These are phyloP conservation scores for Colletotrichum eleusines DNA, from an alignment of 2,329 filamentous ascomycete species.

Conservation along the genomic window DNA sequence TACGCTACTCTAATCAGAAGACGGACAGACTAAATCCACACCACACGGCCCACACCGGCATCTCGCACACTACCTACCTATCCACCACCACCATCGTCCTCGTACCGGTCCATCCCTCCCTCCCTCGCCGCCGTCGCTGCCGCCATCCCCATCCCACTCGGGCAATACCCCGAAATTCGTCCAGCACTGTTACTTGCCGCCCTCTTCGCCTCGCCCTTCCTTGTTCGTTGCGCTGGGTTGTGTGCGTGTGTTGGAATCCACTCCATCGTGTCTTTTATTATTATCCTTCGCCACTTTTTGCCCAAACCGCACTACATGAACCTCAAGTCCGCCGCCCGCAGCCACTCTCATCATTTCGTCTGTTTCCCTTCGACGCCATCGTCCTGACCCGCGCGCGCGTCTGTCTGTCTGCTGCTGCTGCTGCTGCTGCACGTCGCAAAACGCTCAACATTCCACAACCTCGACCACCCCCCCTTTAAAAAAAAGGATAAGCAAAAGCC, in stretches of 20 bases:
- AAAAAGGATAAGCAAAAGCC: neutral
- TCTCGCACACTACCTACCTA: neutral
- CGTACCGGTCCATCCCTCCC: conserved; percentile 17
- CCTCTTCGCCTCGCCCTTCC: conserved; percentile 12
- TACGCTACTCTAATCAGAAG: conserved; percentile 18
- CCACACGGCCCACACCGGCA: conserved; percentile 10
- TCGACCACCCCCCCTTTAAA: neutral
- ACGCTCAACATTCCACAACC: neutral
- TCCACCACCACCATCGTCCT: neutral
- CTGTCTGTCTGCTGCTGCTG: too few relatives aligned
- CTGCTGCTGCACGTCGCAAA: conserved; percentile 21
- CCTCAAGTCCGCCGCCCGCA: conserved; percentile 36
- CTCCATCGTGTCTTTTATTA: conserved; percentile 21
- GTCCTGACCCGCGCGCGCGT: conserved; percentile 20
- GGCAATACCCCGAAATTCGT: conserved; percentile 27
- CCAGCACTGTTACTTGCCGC: conserved; percentile 4
- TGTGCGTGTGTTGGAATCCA: conserved; percentile 2
- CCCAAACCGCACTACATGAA: conserved; percentile 37
- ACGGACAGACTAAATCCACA: conserved; percentile 13
- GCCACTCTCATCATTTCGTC: conserved; percentile 26
- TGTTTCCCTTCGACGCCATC: conserved; percentile 20
- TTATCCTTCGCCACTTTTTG: conserved; percentile 35
- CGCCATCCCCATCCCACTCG: conserved; percentile 14
- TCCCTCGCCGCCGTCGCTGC: neutral
- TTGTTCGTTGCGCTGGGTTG: conserved; percentile 19